Percentiles rank a stretch among this genome's conserved stretches.
These are phyloP conservation scores for Penicillium longicatenatum DNA, from an alignment of 495 filamentous ascomycete genomes.

Conservation along the genomic window DNA sequence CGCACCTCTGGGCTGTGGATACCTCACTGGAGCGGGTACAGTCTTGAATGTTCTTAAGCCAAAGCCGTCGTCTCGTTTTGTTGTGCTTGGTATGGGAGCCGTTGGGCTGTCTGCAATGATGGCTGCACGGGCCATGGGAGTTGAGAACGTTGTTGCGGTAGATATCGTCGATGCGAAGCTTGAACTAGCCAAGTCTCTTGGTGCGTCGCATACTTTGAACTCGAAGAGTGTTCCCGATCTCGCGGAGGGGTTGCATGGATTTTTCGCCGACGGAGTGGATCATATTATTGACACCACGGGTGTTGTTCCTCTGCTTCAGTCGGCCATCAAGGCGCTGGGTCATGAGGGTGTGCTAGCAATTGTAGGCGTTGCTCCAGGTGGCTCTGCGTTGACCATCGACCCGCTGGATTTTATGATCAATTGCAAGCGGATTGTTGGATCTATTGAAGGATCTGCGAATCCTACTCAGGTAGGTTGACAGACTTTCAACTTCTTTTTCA, in stretches of 20 bases:
- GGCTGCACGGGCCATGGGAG: not conserved
- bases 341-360: constrained; percentile 40
- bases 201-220: not conserved
- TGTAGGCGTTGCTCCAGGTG: constrained; percentile 18
- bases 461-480: not conserved
- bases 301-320: constrained; percentile 33
- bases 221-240: not conserved
- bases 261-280: constrained; percentile 30
- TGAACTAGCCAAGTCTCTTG: not conserved
- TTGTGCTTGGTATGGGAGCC: not conserved
- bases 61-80: not conserved
- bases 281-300: constrained; percentile 48
- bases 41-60: not conserved
- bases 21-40: not conserved
- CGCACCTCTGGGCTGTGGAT: not conserved
- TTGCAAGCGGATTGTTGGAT: not conserved
- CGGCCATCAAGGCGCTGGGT: constrained; percentile 34
- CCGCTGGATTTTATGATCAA: not conserved
- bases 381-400: not conserved
- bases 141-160: not conserved
- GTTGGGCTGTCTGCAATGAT: not conserved
- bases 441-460: not conserved
- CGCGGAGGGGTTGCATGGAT: not conserved
- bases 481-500: no score
- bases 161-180: not conserved